Evolutionary conservation across 805 yeast species (phyloP), one percentile per base, ranked within the genome.

Genomic region (Ogataea chonburiensis): DNA sequence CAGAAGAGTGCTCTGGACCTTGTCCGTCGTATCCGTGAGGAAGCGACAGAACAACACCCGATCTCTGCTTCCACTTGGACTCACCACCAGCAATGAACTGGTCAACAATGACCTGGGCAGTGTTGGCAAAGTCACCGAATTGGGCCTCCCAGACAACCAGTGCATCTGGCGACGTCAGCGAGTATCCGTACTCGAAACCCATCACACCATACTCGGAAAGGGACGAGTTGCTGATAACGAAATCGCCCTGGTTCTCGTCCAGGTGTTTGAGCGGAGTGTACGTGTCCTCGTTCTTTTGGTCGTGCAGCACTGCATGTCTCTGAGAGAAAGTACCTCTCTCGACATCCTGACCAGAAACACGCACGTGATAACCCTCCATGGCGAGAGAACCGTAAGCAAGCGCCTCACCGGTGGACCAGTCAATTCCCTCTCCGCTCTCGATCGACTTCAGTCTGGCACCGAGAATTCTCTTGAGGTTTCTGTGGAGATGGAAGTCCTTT

Each of bases 21-120:
- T 93, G 98, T 51, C 99, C 99, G 64, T 93, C 99, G 65, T 89
- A 93, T 71, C 99, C 99, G 64, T 93, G 99, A 40, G 99, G 99
- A 67, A 93, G 75, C 3, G 97, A 86, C 53, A 93, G 69, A 24
- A 93, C 95, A 42, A 93, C 62, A 63, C 99, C 99, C 10, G 96
- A 86, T 70, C 99, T 85, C 75, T 93, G 98, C 64, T 86, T 85
- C 99, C 99, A 93, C 71, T 93, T 93, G 51, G 89, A 78, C 71
- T 93, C 99, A 64, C 95, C 98, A 61, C 89, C 86, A 28, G 97
- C 85, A 60, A 93, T 77, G 64, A 93, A 93, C 73, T 93, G 98
- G 66, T 93, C 99, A 53, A 86, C 75, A 53, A 93, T 85, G 47
- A 93, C 98, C 73, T 93, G 98, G 13, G 97, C 98, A 51, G 98